These are phyloP conservation scores for Talaromyces nanjingensis DNA, from an alignment of 495 filamentous ascomycete genomes.

Conservation along the genomic window DNA sequence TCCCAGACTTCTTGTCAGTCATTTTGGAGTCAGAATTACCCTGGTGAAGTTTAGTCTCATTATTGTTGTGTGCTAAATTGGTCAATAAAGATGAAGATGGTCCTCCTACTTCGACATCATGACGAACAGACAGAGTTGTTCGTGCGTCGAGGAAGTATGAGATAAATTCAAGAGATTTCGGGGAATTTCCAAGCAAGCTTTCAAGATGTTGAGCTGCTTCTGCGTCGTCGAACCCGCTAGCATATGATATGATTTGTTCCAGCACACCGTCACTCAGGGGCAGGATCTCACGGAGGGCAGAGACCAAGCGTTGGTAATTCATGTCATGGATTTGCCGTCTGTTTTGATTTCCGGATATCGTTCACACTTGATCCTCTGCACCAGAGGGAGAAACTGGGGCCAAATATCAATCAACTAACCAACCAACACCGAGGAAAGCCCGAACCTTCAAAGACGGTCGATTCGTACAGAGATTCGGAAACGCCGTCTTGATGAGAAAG, in stretches of 20 bases:
- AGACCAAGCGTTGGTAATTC: not conserved
- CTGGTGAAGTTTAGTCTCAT: not conserved
- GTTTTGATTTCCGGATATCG: not conserved
- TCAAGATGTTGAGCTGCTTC: constrained; percentile 1
- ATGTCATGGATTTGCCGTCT: not conserved
- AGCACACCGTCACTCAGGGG: constrained; percentile 5
- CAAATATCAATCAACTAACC: not conserved
- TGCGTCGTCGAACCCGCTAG: not conserved
- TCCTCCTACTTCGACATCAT: not conserved
- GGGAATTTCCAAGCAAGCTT: constrained; percentile 4
- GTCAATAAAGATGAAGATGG: not conserved
- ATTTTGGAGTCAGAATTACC: not conserved
- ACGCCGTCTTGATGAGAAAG: not conserved
- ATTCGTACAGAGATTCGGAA: not conserved
- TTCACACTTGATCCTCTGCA: not conserved
- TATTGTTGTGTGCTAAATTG: not conserved
- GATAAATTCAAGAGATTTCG: constrained; percentile 3
- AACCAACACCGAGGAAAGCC: not conserved
- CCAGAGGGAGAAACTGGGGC: not conserved
- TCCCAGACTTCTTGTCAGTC: not conserved
- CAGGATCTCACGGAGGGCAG: not conserved
- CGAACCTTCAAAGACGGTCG: not conserved
- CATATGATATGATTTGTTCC: not conserved
- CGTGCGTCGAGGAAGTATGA: not conserved
- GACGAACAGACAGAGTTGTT: not conserved